Percentiles rank a stretch among this genome's conserved stretches.
These are phyloP conservation scores for Salix suchowensis DNA, from an alignment of 345 rosid species.

Conservation along the genomic window DNA sequence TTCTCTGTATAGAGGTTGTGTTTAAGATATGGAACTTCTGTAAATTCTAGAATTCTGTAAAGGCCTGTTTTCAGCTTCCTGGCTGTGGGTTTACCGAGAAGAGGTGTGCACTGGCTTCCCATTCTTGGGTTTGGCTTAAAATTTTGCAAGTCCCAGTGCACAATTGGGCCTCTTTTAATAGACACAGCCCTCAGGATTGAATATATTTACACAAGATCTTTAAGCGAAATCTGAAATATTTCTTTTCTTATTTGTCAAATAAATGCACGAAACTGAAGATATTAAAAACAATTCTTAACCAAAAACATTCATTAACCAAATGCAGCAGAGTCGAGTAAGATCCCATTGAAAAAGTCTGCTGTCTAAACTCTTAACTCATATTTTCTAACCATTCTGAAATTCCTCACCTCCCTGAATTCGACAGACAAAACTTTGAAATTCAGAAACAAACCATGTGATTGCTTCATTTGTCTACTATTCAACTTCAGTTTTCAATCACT, in stretches of 20 bases:
- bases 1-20: no score
- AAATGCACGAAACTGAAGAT: neutral
- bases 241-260: neutral
- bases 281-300: neutral
- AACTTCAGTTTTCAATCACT: neutral
- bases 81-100: neutral
- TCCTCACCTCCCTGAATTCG: neutral
- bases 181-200: no score
- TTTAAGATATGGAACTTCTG: no score
- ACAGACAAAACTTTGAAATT: neutral
- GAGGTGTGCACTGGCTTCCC: neutral
- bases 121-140: neutral
- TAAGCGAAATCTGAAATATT: neutral
- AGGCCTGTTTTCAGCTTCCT: neutral
- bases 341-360: neutral
- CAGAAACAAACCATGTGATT: neutral
- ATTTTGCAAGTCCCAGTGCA: neutral
- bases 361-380: neutral
- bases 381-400: neutral
- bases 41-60: neutral
- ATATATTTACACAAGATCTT: no score
- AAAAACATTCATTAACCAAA: neutral
- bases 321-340: neutral
- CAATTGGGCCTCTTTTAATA: neutral
- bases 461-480: neutral